Conservation (phyloP, 2,329 filamentous ascomycete genomes). For the Colletotrichum abscissum region DNA sequence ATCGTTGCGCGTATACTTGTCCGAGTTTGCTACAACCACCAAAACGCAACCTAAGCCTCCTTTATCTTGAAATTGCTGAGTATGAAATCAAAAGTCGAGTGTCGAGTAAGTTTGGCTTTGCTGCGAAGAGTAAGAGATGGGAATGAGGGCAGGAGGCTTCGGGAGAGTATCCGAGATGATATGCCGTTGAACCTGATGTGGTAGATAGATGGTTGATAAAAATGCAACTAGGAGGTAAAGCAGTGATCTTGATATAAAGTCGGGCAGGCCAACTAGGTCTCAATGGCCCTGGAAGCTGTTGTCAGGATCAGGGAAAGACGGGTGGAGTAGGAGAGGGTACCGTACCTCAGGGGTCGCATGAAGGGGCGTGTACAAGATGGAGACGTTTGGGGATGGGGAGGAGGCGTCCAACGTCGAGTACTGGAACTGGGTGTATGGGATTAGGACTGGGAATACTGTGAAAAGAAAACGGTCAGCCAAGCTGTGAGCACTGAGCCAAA, state of each 20-base stretch:
- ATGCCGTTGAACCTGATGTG: background rate
- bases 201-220: background rate
- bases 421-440: background rate
- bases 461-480: conserved; percentile 16
- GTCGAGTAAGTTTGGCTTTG: background rate
- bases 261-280: background rate
- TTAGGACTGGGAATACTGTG: background rate
- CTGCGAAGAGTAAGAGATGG: background rate
- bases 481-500: background rate
- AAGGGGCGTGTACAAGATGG: conserved; percentile 26
- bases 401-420: background rate
- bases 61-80: too few species aligned
- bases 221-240: background rate
- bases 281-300: background rate
- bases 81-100: too few species aligned
- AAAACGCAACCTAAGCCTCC: background rate
- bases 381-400: background rate
- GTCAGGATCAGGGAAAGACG: background rate
- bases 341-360: conserved; percentile 24
- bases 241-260: conserved; percentile 22
- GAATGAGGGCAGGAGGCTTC: background rate
- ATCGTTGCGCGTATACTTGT: background rate
- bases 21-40: background rate
- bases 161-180: background rate
- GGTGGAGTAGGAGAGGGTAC: conserved; percentile 6